Evolutionary conservation across 257 asterid genomes (phyloP).

Genomic region (Scutellaria baicalensis): DNA sequence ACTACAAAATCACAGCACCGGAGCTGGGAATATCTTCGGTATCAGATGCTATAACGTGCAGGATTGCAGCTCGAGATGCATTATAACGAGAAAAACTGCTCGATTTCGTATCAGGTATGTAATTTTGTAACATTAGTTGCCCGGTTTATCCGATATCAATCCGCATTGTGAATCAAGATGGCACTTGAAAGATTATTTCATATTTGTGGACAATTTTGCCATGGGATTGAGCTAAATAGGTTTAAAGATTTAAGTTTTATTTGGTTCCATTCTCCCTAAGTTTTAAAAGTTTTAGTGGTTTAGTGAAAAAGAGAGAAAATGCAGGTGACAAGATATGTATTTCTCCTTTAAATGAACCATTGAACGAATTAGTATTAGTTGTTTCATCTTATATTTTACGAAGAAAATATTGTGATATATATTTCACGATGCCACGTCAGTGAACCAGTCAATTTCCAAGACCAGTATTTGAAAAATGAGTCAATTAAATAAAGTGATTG

Average conservation of each 20-base stretch:
- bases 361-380: no score
- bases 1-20: constrained; percentile 62
- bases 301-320: no score
- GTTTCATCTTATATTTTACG: no score
- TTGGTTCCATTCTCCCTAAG: background rate
- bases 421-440: no score
- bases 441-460: no score
- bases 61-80: constrained; percentile 87
- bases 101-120: background rate
- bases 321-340: no score
- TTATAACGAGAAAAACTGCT: constrained; percentile 27
- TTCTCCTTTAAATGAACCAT: no score
- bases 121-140: background rate
- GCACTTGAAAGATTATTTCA: background rate
- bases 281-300: background rate
- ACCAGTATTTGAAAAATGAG: no score
- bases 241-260: background rate
- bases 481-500: no score
- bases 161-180: background rate
- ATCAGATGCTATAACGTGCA: constrained; percentile 70
- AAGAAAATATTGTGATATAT: no score
- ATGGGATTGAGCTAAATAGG: background rate
- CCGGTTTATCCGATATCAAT: background rate
- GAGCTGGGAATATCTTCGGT: constrained; percentile 79
- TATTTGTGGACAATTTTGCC: background rate